Evolutionary conservation across 176 grass and related monocot species (phyloP), one percentile per base, ranked within the genome.

Genomic region (Oryza nivara): DNA sequence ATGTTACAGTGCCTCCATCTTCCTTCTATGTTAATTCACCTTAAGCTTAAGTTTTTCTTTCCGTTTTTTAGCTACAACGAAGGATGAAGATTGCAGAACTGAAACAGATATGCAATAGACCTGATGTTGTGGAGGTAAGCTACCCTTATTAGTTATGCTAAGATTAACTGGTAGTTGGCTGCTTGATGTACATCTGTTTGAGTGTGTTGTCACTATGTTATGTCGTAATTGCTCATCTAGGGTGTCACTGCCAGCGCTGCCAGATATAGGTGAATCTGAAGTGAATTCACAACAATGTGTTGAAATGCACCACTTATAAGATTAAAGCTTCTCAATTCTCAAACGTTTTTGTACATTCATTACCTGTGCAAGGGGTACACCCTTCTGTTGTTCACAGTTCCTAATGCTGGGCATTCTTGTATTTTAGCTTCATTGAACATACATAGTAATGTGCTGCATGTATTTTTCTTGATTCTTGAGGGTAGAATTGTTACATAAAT

Each of bases 81-180:
- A 93, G 96, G 77, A 98, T 98, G 93, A 95, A 98, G 74, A 98
- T 98, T 71, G 96, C 96, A 52, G 85, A 93, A 43, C 76, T 98
- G 74, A 98, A 98, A 83, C 89, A 95, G 83, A 83, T 95, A 68
- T 93, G 85, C 93, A 90, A 92, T 25, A 92, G 87, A 76, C 91
- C 96, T 65, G 96, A 98, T 8, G 96, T 98, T 1, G 93, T 98
- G 20, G 96, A 98, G 90, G 93, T 98, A 78, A 44, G 20, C 6
- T 12, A 44, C 36, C 41, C 68, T 17, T 7, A 19, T 44, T 40
- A 40, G 0, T 4, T 48, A 60, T 67, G 65, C 3, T 20, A 8
- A 7, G 8, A 46, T 74, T 30, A 63, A 16, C 41, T 83, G 41
- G 1, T 1, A 4, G 49, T n/a, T 6, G 15, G 36, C 22, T 36